Conservation (phyloP, 1,284 basidiomycete genomes). For the Rhodofomes roseus region DNA sequence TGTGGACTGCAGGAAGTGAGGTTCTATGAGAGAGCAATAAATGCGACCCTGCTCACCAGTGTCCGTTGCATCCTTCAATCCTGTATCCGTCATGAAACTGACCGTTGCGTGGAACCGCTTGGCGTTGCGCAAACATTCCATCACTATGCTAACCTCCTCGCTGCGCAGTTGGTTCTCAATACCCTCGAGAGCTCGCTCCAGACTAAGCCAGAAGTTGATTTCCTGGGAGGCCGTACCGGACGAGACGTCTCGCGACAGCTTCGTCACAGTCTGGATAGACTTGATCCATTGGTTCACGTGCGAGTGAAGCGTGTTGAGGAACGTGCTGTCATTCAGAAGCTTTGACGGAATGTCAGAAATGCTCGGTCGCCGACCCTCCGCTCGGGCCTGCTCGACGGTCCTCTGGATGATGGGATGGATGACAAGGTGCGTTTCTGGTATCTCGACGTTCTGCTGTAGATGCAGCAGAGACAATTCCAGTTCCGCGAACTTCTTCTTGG, state of each 20-base stretch:
- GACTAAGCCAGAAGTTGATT: conserved; percentile 97
- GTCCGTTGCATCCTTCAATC: conserved; percentile 90
- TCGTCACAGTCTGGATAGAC: conserved; percentile 95
- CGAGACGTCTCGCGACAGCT: conserved; percentile 88
- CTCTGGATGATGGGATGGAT: conserved; percentile 90
- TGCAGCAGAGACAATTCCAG: conserved; percentile 95
- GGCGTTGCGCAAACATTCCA: conserved; percentile 93
- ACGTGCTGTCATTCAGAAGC: conserved; percentile 81
- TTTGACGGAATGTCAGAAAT: conserved; percentile 76
- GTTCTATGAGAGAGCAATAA: neutral
- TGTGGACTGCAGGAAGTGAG: conserved; percentile 63
- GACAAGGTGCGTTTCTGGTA: conserved; percentile 91
- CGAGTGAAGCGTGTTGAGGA: conserved; percentile 91
- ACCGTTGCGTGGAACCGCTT: conserved; percentile 98
- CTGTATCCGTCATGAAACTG: conserved; percentile 97
- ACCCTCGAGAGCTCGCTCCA: conserved; percentile 90
- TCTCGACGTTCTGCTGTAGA: conserved; percentile 98
- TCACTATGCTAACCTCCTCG: conserved; percentile 91
- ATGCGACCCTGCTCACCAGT: conserved; percentile 49
- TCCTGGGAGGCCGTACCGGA: conserved; percentile 97
- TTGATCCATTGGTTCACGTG: conserved; percentile 99
- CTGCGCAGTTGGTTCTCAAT: conserved; percentile 91
- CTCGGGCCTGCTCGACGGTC: conserved; percentile 79
- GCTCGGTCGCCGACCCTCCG: conserved; percentile 57
- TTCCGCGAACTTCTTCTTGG: conserved; percentile 99